Evolutionary conservation across 495 filamentous ascomycete species (phyloP).

Genomic region (Hyaloscypha variabilis): DNA sequence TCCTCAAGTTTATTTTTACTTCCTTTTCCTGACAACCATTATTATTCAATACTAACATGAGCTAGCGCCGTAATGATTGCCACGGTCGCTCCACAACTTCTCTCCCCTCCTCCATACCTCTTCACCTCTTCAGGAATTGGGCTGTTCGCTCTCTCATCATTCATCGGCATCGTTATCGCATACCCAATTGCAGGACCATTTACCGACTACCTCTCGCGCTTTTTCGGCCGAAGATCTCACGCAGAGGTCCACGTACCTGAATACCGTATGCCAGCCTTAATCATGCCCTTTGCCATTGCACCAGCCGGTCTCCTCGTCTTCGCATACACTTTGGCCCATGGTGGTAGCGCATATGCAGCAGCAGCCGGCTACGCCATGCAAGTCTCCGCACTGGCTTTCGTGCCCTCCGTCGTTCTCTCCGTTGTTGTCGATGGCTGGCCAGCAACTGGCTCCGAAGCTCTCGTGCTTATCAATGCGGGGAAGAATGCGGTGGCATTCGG

Average conservation of each 20-base stretch:
- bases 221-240: conserved; percentile 34
- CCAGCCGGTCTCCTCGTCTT: conserved; percentile 59
- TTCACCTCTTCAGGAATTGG: conserved; percentile 50
- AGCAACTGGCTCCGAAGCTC: conserved; percentile 46
- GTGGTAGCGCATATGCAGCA: conserved; percentile 51
- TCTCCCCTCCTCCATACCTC: conserved; percentile 54
- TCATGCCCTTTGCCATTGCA: conserved; percentile 47
- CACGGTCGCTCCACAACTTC: conserved; percentile 50
- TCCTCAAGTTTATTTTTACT: conserved; percentile 24
- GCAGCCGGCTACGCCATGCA: conserved; percentile 54
- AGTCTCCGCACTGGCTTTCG: conserved; percentile 53
- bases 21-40: too few species aligned
- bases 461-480: conserved; percentile 39
- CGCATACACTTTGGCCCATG: conserved; percentile 54
- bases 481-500: conserved; percentile 48
- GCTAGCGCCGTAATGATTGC: conserved; percentile 54
- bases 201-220: conserved; percentile 42
- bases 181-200: conserved; percentile 51
- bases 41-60: too few species aligned
- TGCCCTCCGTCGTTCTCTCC: conserved; percentile 53
- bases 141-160: conserved; percentile 49
- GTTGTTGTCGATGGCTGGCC: conserved; percentile 58
- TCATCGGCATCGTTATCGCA: conserved; percentile 37
- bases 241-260: conserved; percentile 57
- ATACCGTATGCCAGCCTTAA: conserved; percentile 52